These are phyloP conservation scores for Mycena maculata DNA, from an alignment of 768 basidiomycete species.

Conservation along the genomic window DNA sequence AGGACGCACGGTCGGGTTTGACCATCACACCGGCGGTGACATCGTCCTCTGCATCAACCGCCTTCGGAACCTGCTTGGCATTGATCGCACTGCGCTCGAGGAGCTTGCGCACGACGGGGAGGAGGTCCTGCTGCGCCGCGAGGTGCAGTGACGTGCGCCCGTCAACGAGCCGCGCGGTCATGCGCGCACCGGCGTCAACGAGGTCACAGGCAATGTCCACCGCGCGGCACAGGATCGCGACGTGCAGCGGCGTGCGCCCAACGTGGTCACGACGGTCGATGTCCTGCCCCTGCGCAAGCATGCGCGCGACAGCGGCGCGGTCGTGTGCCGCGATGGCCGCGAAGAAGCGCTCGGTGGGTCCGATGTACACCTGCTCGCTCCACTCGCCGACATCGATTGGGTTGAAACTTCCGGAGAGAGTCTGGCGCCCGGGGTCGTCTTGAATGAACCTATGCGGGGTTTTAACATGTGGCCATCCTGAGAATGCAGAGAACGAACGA, in stretches of 20 bases:
- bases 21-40: slow-evolving; percentile 35
- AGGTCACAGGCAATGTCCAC: slow-evolving; percentile 61
- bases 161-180: slow-evolving; percentile 67
- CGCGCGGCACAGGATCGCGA: slow-evolving; percentile 62
- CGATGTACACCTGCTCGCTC: slow-evolving; percentile 71
- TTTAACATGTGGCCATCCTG: too few species aligned
- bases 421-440: slow-evolving; percentile 71
- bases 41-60: slow-evolving; percentile 41
- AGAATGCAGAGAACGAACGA: slow-evolving; percentile 50
- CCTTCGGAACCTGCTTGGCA: slow-evolving; percentile 42
- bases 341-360: slow-evolving; percentile 65
- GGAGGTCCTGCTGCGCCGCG: slow-evolving; percentile 61
- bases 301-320: slow-evolving; percentile 48
- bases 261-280: slow-evolving; percentile 70
- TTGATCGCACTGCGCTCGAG: slow-evolving; percentile 61
- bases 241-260: slow-evolving; percentile 69
- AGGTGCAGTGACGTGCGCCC: slow-evolving; percentile 68
- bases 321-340: slow-evolving; percentile 63
- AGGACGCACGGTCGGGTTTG: slow-evolving; percentile 47
- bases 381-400: slow-evolving; percentile 77
- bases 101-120: slow-evolving; percentile 59
- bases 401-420: slow-evolving; percentile 71
- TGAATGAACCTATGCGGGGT: slow-evolving; percentile 59
- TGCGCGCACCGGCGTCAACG: slow-evolving; percentile 66
- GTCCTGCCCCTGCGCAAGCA: slow-evolving; percentile 58